phyloP scores from a whole-genome alignment of 225 moss, liverwort and hornwort species.

The Polytrichum formosum region DNA sequence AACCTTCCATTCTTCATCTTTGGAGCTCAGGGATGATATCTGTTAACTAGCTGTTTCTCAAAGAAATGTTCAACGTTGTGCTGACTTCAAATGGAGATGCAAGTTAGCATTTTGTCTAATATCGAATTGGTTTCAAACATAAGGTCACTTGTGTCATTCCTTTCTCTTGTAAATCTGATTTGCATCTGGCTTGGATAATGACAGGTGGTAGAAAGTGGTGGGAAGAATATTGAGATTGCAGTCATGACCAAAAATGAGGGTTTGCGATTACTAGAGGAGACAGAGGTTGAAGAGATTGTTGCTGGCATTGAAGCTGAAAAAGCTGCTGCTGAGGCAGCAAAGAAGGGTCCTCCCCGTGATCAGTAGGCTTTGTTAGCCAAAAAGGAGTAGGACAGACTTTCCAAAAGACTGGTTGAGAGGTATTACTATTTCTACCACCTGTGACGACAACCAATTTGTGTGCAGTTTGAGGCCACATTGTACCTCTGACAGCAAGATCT shows the following conservation, averaged over 20 bases:
- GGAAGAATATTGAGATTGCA: constrained; percentile 68
- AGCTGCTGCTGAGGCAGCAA: constrained; percentile 68
- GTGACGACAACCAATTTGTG: not conserved
- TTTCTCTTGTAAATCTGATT: not conserved
- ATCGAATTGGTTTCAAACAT: no score
- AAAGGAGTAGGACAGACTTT: not conserved
- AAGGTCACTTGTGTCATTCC: no score
- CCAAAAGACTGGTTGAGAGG: no score
- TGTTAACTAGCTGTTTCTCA: no score
- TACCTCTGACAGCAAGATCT: not conserved
- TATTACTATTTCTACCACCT: no score
- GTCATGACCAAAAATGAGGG: constrained; percentile 56
- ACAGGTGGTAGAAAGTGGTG: constrained; percentile 69
- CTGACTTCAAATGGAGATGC: no score
- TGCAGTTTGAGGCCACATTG: not conserved
- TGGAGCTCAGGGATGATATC: no score
- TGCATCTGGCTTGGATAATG: not conserved
- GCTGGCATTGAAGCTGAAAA: constrained; percentile 68
- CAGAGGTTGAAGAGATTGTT: constrained; percentile 67
- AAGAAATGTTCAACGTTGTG: no score
- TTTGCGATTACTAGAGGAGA: constrained; percentile 58
- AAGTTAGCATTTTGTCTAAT: no score
- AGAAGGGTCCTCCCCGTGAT: constrained; percentile 66
- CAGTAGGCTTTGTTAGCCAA: not conserved
- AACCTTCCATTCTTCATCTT: no score